Base-by-base conservation (phyloP, 768 basidiomycete genomes). In the Lactarius hatsudake region DNA sequence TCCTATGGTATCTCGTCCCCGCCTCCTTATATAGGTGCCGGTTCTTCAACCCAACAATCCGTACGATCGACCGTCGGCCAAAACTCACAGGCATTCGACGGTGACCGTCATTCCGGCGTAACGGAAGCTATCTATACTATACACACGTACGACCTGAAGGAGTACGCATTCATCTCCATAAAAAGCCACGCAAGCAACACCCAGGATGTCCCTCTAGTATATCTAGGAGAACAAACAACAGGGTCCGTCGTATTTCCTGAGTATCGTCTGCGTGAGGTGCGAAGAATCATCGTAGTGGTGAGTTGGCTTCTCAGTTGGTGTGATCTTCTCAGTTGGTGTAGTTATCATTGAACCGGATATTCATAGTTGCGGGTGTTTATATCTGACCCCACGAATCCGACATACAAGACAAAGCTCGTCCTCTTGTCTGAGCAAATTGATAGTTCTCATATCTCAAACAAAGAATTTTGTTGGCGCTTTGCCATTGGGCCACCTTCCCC, bases 211-310 rank as follows among this genome's bases (percentile, higher is more conserved):
- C 67, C 65, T 15, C 5, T 54, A 17, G 30, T 64, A 5, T 61
- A 64, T 26, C 26, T 62, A 8, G 69, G 67, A 57, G 69, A 71
- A 38, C 61, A 63, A 12, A 26, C 65, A 1, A 54, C 17, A 2
- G 69, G 69, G 15, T 55, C 8, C 30, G 42, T 71, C 2, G 40
- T 54, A 32, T 48, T 65, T 3, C 63, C 69, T 26, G 42, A 45
- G 15, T 32, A 38, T 38, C 36, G 55, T 5, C 20, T 68, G 30
- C 36, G 12, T 32, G 20, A 36, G 34, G 65, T 69, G 34, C 53
- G 18, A n/a, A 64, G 51, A 5, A 48, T 71, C 17, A 53, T 69
- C 6, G 61, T 69, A 26, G 61, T 38, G 8, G 69, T 71, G 53
- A 61, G 69, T 62, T 26, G 12, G 26, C 32, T 12, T 28, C 34